phyloP scores from a whole-genome alignment of 352 stramenopile genomes.

The Phytophthora hybrid region DNA sequence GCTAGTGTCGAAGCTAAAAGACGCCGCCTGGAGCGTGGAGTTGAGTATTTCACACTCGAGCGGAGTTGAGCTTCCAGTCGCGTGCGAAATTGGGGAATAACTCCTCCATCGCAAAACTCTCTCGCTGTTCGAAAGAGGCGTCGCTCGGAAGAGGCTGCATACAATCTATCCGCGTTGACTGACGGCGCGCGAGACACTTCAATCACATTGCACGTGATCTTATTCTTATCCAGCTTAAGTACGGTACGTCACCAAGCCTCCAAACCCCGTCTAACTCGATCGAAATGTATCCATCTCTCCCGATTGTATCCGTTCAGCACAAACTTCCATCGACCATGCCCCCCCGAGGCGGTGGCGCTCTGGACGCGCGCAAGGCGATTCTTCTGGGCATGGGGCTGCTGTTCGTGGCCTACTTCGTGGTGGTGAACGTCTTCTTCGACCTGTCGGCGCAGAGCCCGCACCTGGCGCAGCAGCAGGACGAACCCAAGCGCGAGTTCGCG shows the following conservation, averaged over 20 bases:
- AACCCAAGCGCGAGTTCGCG: slow-evolving; percentile 8
- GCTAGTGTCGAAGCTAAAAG: slow-evolving; percentile 10
- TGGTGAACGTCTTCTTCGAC: slow-evolving; percentile 76
- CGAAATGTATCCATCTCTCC: slow-evolving; percentile 14
- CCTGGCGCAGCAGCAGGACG: slow-evolving; percentile 13
- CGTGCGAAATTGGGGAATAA: slow-evolving; percentile 38
- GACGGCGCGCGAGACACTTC: not conserved
- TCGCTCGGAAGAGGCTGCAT: slow-evolving; percentile 3
- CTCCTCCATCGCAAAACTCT: no score
- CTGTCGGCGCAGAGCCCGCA: slow-evolving; percentile 32
- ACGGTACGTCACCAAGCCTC: not conserved
- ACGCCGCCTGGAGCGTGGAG: slow-evolving; percentile 23
- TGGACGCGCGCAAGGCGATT: slow-evolving; percentile 67
- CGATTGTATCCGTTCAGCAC: slow-evolving; percentile 17
- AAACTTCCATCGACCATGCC: slow-evolving; percentile 18
- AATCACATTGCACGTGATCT: not conserved
- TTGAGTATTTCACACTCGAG: slow-evolving; percentile 35
- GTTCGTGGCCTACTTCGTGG: slow-evolving; percentile 71
- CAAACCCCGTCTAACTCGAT: slow-evolving; percentile 13
- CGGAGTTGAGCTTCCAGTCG: slow-evolving; percentile 7
- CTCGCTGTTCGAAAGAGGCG: slow-evolving; percentile 9
- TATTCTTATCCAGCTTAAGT: slow-evolving; percentile 15
- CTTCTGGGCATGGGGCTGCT: slow-evolving; percentile 60
- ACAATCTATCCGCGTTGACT: slow-evolving; percentile 9
- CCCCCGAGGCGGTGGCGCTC: slow-evolving; percentile 20